phyloP scores from a whole-genome alignment of 495 filamentous ascomycete genomes.

The Bacidia rubella region DNA sequence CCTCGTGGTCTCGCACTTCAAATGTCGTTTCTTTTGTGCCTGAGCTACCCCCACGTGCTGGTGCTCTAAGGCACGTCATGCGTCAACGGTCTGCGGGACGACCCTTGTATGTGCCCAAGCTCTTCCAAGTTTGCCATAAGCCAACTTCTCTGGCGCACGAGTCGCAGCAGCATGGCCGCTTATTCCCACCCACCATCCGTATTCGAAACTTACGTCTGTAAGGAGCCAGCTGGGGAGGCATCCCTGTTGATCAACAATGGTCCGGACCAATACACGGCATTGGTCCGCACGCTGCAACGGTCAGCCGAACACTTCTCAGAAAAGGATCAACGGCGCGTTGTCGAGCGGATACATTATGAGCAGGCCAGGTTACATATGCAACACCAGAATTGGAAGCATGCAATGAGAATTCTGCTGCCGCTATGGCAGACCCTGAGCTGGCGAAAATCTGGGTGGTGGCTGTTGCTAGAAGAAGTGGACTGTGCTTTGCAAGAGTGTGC shows the following conservation, averaged over 20 bases:
- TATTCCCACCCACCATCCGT: conserved; percentile 6
- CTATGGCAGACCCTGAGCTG: conserved; percentile 62
- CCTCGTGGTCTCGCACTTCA: no score
- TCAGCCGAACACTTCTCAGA: conserved; percentile 53
- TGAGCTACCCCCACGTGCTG: no score
- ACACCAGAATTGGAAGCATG: conserved; percentile 47
- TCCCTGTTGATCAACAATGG: conserved; percentile 15
- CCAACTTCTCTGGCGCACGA: background rate
- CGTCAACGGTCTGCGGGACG: no score
- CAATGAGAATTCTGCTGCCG: conserved; percentile 51
- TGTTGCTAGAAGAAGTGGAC: conserved; percentile 50
- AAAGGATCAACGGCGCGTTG: conserved; percentile 47
- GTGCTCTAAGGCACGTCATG: no score
- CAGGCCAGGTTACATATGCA: conserved; percentile 54
- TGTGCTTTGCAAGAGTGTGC: conserved; percentile 68
- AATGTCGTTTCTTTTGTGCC: no score
- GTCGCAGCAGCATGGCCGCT: background rate
- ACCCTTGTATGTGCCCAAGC: no score
- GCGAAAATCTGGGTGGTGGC: conserved; percentile 70
- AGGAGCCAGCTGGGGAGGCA: conserved; percentile 13
- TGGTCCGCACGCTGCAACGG: conserved; percentile 33
- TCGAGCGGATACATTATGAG: conserved; percentile 56
- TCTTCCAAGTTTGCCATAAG: no score
- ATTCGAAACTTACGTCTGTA: conserved; percentile 15
- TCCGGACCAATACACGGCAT: conserved; percentile 14